Evolutionary conservation across 176 grass and related monocot genomes (phyloP), one percentile per base, ranked within the genome.

Genomic region (Lolium perenne): DNA sequence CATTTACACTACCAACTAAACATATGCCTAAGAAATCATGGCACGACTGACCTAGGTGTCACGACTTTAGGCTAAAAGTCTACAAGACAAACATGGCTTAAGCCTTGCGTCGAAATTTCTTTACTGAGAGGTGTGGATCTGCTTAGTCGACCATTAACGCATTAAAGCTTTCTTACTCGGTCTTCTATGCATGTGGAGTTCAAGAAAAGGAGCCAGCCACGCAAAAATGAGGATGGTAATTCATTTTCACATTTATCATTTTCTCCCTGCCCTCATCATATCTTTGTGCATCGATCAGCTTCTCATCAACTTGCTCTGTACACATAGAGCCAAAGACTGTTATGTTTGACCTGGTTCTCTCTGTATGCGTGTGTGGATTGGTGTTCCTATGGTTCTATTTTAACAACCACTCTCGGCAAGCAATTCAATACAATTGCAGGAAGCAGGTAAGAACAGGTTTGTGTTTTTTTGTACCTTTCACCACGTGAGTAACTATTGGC

Each of bases 401-500:
- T 69, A 23, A 8, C 14, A 25, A 40, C 15, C 29, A 29, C 47
- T 71, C 14, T 25, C 14, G 40, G 29, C 80, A 60, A 17, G 7
- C 15, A 43, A 88, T 79, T 83, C 74, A 83, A 78, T 66, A 49
- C 48, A 15, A 58, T 22, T 63, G 66, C 35, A 55, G 29, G 32
- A 26, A 16, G 63, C 41, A 71, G 10, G 86, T 65, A 43, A 43
- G 55, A n/a, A 13, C 70, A 22, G 48, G 60, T 47, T 82, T 77
- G 63, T 57, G 16, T 17, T 82, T 56, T 56, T 35, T 8, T 25
- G 49, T 50, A 70, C 12, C 5, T 76, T 75, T 75, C 82, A 57
- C 45, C 66, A 58, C 65, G 57, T 67, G 81, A 80, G 74, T 1
- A 35, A 22, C 56, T 47, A 15, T 74, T 84, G 32, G 67, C 65